Conservation (phyloP, 495 filamentous ascomycete species). For the Lasiosphaeria ovina region DNA sequence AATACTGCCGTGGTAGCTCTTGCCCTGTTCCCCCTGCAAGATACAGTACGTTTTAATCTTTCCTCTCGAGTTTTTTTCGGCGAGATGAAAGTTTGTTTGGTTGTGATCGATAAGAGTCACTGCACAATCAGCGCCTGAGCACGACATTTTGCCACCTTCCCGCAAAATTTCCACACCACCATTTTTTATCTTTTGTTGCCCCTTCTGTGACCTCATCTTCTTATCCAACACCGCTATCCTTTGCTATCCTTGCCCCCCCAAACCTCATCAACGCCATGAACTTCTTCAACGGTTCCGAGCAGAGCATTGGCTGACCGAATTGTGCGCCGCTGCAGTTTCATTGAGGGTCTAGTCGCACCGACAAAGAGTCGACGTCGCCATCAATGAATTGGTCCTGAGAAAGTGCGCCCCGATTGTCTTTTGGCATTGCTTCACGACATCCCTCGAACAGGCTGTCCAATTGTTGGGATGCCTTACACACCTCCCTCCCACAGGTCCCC, state of each 20-base stretch:
- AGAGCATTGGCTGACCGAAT: constrained; percentile 17
- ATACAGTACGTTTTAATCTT: constrained; percentile 21
- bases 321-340: constrained; percentile 9
- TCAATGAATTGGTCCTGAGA: constrained; percentile 24
- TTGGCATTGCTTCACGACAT: constrained; percentile 8
- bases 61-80: neutral
- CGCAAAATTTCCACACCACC: constrained; percentile 1
- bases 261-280: constrained; percentile 4
- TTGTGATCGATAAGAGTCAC: constrained; percentile 2
- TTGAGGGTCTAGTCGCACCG: constrained; percentile 2
- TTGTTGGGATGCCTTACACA: constrained; percentile 82
- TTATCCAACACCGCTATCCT: neutral
- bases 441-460: constrained; percentile 5
- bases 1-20: constrained; percentile 38
- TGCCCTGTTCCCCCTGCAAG: constrained; percentile 15
- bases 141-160: constrained; percentile 4
- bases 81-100: constrained; percentile 10
- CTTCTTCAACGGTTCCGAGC: neutral
- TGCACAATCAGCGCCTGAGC: constrained; percentile 2
- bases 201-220: neutral
- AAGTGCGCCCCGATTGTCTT: constrained; percentile 8
- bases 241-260: neutral
- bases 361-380: constrained; percentile 14
- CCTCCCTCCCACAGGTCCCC: constrained; percentile 81
- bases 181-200: constrained; percentile 1